Percentiles rank a stretch among this genome's conserved stretches.
Conservation (phyloP, 805 yeast species). For the Candida mattraensis region DNA sequence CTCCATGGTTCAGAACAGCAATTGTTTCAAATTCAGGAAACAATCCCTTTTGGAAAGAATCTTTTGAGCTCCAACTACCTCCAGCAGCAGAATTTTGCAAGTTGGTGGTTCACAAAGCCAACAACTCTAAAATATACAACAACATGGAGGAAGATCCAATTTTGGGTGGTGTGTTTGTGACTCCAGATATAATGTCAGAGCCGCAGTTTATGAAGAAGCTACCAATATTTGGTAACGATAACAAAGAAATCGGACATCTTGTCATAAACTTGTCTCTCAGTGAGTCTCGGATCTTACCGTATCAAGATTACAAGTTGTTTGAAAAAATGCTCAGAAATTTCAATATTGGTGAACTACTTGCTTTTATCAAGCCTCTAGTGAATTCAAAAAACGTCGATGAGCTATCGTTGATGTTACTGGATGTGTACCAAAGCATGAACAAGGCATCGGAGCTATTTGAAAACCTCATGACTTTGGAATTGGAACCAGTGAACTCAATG, state of each 20-base stretch:
- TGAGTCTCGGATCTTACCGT: slow-evolving; percentile 60
- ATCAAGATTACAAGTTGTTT: slow-evolving; percentile 57
- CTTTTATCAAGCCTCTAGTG: slow-evolving; percentile 39
- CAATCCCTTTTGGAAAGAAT: slow-evolving; percentile 84
- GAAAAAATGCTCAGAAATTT: slow-evolving; percentile 59
- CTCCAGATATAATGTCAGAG: slow-evolving; percentile 48
- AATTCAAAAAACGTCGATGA: slow-evolving; percentile 46
- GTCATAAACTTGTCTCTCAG: slow-evolving; percentile 49
- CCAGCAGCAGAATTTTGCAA: slow-evolving; percentile 52
- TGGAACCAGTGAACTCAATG: slow-evolving; percentile 46
- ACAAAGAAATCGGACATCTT: slow-evolving; percentile 55
- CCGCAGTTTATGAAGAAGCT: slow-evolving; percentile 23
- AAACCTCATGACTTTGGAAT: slow-evolving; percentile 65
- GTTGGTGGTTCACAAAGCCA: slow-evolving; percentile 40
- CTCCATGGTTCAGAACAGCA: slow-evolving; percentile 78
- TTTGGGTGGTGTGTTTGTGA: slow-evolving; percentile 54
- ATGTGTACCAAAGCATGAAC: slow-evolving; percentile 70
- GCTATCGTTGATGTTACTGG: slow-evolving; percentile 59
- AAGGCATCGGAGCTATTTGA: slow-evolving; percentile 73
- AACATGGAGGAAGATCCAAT: slow-evolving; percentile 36
- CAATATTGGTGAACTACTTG: slow-evolving; percentile 52
- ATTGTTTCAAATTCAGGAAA: slow-evolving; percentile 44
- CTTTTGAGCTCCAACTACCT: slow-evolving; percentile 61
- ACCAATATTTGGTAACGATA: slow-evolving; percentile 22
- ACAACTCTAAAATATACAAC: slow-evolving; percentile 16